Percentiles rank a stretch among this genome's conserved stretches.
Conservation (phyloP, 495 filamentous ascomycete genomes). For the Penicillium paxilli region DNA sequence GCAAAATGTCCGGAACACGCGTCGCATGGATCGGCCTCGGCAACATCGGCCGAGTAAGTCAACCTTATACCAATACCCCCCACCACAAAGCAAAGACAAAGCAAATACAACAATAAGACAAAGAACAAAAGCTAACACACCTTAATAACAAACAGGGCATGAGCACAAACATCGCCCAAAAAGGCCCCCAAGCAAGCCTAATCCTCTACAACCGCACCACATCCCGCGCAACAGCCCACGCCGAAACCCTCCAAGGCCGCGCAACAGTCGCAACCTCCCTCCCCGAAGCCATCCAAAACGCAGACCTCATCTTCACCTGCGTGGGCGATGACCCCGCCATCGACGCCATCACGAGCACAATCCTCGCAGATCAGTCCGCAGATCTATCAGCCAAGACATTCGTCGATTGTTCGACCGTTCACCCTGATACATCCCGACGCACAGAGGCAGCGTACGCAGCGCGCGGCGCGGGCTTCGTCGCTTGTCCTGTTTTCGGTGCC, state of each 20-base stretch:
- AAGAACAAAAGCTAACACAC: too few species aligned
- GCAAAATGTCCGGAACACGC: slow-evolving; percentile 21
- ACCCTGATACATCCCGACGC: slow-evolving; percentile 75
- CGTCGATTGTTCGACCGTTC: slow-evolving; percentile 85
- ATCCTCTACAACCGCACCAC: slow-evolving; percentile 79
- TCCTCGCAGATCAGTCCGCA: slow-evolving; percentile 40
- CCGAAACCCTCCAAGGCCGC: slow-evolving; percentile 54
- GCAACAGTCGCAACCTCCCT: slow-evolving; percentile 60
- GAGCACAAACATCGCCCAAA: slow-evolving; percentile 77
- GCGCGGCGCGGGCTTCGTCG: slow-evolving; percentile 70
- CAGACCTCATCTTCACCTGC: slow-evolving; percentile 83
- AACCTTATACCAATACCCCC: slow-evolving; percentile 5
- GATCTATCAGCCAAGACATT: slow-evolving; percentile 49
- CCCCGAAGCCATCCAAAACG: slow-evolving; percentile 60
- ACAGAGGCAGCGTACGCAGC: slow-evolving; percentile 54
- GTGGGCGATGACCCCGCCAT: slow-evolving; percentile 79
- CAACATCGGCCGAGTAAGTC: slow-evolving; percentile 82
- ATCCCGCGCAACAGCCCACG: slow-evolving; percentile 57
- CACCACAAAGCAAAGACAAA: slow-evolving; percentile 9
- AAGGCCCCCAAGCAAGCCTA: slow-evolving; percentile 66
- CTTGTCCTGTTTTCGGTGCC: slow-evolving; percentile 80
- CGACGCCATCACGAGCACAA: slow-evolving; percentile 49
- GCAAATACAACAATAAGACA: too few species aligned
- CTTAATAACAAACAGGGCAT: slow-evolving; percentile 85
- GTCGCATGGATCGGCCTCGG: slow-evolving; percentile 82